phyloP scores from a whole-genome alignment of 2,329 filamentous ascomycete species.

The Fusarium tanahbumbuense region DNA sequence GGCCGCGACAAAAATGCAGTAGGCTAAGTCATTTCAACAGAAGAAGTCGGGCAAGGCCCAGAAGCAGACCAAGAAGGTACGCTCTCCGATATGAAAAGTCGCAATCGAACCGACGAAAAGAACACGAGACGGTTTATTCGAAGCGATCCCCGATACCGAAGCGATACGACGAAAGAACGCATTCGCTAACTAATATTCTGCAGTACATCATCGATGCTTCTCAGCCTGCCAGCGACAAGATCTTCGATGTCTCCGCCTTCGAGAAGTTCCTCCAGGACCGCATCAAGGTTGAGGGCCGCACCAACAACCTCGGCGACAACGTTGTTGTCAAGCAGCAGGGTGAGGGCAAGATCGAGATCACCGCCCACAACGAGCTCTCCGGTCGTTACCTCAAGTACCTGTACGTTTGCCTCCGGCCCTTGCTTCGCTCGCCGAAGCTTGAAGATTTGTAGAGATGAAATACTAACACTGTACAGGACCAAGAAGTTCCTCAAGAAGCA shows the following conservation, averaged over 20 bases:
- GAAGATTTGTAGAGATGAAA: neutral
- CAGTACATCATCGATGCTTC: constrained; percentile 99
- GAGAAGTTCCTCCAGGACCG: constrained; percentile 99
- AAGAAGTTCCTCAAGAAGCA: constrained; percentile 99
- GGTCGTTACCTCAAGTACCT: constrained; percentile 99
- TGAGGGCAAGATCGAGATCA: constrained; percentile 98
- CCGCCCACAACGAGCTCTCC: constrained; percentile 97
- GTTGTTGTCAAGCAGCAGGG: constrained; percentile 90
- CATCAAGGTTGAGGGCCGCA: constrained; percentile 99
- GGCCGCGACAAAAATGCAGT: constrained; percentile 73
- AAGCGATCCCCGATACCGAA: neutral
- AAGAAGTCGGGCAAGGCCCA: constrained; percentile 76
- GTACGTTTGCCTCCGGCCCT: constrained; percentile 65
- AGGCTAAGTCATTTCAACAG: constrained; percentile 84
- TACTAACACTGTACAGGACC: constrained; percentile 69
- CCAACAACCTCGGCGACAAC: constrained; percentile 95
- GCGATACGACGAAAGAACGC: neutral
- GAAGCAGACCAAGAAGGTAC: constrained; percentile 90
- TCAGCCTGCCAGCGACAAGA: constrained; percentile 98
- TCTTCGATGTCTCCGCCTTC: constrained; percentile 98
- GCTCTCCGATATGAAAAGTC: constrained; percentile 28
- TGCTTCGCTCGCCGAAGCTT: neutral
- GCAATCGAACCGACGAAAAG: neutral
- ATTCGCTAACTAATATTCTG: constrained; percentile 25
- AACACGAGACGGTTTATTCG: neutral